Conservation (phyloP, 495 filamentous ascomycete species). For the Glutinoglossum americanum region DNA sequence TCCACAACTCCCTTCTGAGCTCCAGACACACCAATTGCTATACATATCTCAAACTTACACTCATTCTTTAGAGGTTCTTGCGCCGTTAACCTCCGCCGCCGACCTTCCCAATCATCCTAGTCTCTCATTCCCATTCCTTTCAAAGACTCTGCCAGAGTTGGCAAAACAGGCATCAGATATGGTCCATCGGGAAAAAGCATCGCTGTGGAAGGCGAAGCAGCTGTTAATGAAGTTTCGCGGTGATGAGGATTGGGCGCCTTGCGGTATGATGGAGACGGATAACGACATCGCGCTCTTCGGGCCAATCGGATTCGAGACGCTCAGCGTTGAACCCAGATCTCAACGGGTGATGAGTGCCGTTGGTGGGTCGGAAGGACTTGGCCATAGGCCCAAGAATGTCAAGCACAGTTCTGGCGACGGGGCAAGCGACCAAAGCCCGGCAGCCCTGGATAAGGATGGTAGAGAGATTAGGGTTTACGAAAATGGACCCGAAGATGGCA, state of each 20-base stretch:
- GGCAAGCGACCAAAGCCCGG: background rate
- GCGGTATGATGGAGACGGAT: slow-evolving; percentile 35
- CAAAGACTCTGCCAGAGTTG: slow-evolving; percentile 61
- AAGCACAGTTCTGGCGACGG: background rate
- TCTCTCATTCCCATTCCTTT: slow-evolving; percentile 60
- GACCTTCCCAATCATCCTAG: slow-evolving; percentile 72
- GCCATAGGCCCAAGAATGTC: background rate
- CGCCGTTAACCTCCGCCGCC: slow-evolving; percentile 66
- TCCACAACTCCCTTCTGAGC: background rate
- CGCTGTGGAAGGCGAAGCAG: slow-evolving; percentile 57
- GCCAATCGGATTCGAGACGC: background rate
- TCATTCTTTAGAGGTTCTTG: slow-evolving; percentile 45
- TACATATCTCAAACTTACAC: background rate
- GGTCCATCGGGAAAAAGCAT: slow-evolving; percentile 52
- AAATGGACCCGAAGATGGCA: slow-evolving; percentile 17
- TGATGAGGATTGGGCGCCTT: slow-evolving; percentile 60
- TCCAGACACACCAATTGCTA: background rate
- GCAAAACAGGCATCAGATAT: slow-evolving; percentile 43
- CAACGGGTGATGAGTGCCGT: background rate
- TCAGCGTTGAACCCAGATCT: background rate
- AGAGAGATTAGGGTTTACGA: slow-evolving; percentile 4
- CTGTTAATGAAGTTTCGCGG: slow-evolving; percentile 58
- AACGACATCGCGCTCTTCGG: slow-evolving; percentile 30
- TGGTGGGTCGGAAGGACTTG: background rate
- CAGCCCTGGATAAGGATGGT: background rate